Base-by-base conservation (phyloP, 495 filamentous ascomycete genomes). In the Aspergillus nidulans region DNA sequence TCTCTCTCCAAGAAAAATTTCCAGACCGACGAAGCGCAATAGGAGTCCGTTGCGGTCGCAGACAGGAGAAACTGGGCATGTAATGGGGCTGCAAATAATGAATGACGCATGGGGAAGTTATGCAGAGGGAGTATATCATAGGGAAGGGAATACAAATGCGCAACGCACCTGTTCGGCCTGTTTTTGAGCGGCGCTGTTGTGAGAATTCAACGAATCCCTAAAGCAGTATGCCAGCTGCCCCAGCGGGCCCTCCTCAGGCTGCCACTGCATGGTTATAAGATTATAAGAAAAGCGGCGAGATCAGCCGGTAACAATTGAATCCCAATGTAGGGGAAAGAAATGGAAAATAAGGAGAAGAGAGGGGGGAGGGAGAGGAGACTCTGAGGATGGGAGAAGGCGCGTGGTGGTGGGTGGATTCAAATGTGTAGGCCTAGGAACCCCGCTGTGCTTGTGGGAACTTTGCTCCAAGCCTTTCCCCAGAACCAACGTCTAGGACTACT, bases 171-270 rank as follows among this genome's bases (percentile, higher is more conserved):
- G 58, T 70, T 78, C 75, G 53, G 94, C 94, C 65, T 92, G 85
- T 71, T 90, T 96, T 68, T 95, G 91, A 30, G 85, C 83, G 55
- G 67, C 75, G 59, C 81, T 78, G 71, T 96, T 80, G 71, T 87
- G 85, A 52, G 86, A 83, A 70, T 90, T 92, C 64, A 99, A 79
- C 45, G 95, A 96, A 75, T 97, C 91, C 73, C 82, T 86, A 63
- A 99, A 83, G 73, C 85, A 97, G 65, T 83, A 83, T 60, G 90
- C 87, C 39, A 99, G 82, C 77, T 95, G 90, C 77, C 81, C 80
- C 78, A 97, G 79, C 66, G 87, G 88, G 77, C 89, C 89, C 57
- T 86, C 81, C 69, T 89, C 81, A 28, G 94, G 95, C 77, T 96
- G 90, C 94, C 94, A 99, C 66, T 84, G 84, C 91, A 96, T 96